Base-by-base conservation (phyloP, 345 rosid species). In the Turnera subulata region DNA sequence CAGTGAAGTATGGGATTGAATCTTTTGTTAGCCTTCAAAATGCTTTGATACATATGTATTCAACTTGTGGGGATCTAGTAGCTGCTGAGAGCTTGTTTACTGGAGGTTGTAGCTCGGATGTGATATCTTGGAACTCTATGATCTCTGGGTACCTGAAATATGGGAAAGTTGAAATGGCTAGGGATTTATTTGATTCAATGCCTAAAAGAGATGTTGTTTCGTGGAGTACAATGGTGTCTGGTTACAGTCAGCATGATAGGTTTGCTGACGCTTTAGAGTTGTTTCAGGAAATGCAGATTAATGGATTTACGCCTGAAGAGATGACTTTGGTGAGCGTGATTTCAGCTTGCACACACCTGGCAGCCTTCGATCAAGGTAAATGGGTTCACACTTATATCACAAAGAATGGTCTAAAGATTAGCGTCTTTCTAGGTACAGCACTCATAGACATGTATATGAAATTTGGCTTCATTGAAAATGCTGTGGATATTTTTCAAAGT, bases 111-210 rank as follows among this genome's bases (percentile, higher is more conserved):
- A 56, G 60, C 21, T 53, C 75, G 69, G 81, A 83, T 65, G 61
- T 58, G 46, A 56, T 83, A 39, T 80, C 88, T 20, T 83, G 88
- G 84, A 83, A 80, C 60, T 80, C 88, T 33, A 80, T 83, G 83
- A 64, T n/a, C 24, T 51, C 81, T n/a, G 88, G 83, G 13, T 73
- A 83, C 71, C 24, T 77, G 66, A 73, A 68, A 61, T 63, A 72
- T 20, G 72, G 78, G 6, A 67, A 59, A 38, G 16, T 83, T 6
- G 80, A 80, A 40, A 73, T 70, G 63, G 88, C 88, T 0, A 62
- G 66, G 67, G 62, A 53, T 59, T 65, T 83, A 52, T 83, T 83
- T 65, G 72, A 73, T 59, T 60, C 64, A 26, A 75, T 83, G 84
- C 78, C 78, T 2, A 59, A 66, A 13, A 80, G 59, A 72, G 88